Evolutionary conservation across 2,329 filamentous ascomycete genomes (phyloP).

Genomic region (Xylaria sp.): DNA sequence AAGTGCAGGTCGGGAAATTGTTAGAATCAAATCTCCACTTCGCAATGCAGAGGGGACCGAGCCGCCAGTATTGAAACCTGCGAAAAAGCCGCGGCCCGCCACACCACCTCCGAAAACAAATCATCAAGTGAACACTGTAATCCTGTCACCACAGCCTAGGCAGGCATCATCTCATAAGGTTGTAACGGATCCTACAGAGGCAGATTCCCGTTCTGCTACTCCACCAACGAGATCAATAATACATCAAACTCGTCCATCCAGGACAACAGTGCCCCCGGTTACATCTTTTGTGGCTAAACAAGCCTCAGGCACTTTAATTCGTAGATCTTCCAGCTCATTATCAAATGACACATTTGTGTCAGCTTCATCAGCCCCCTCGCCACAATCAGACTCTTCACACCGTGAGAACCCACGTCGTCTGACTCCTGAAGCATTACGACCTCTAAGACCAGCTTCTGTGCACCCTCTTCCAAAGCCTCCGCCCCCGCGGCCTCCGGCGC

Average conservation of each 20-base stretch:
- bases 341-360: slow-evolving; percentile 55
- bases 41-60: slow-evolving; percentile 11
- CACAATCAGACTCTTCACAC: slow-evolving; percentile 38
- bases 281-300: slow-evolving; percentile 3
- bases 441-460: slow-evolving; percentile 25
- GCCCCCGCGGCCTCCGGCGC: slow-evolving; percentile 19
- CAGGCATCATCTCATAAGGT: slow-evolving; percentile 34
- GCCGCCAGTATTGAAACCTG: slow-evolving; percentile 10
- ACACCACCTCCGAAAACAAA: slow-evolving; percentile 35
- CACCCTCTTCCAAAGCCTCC: slow-evolving; percentile 4
- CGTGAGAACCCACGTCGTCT: slow-evolving; percentile 29
- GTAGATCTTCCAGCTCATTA: slow-evolving; percentile 42
- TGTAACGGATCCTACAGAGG: slow-evolving; percentile 23
- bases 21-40: not conserved
- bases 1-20: slow-evolving; percentile 1
- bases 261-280: not conserved
- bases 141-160: slow-evolving; percentile 39
- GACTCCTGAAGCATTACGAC: slow-evolving; percentile 28
- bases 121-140: slow-evolving; percentile 29
- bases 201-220: slow-evolving; percentile 5
- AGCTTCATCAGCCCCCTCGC: slow-evolving; percentile 46
- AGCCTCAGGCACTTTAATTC: not conserved
- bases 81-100: slow-evolving; percentile 31
- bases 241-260: slow-evolving; percentile 21
- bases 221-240: slow-evolving; percentile 27